Percentiles rank a stretch among this genome's conserved stretches.
Conservation (phyloP, 2,329 filamentous ascomycete species). For the Ampelomyces quisqualis region DNA sequence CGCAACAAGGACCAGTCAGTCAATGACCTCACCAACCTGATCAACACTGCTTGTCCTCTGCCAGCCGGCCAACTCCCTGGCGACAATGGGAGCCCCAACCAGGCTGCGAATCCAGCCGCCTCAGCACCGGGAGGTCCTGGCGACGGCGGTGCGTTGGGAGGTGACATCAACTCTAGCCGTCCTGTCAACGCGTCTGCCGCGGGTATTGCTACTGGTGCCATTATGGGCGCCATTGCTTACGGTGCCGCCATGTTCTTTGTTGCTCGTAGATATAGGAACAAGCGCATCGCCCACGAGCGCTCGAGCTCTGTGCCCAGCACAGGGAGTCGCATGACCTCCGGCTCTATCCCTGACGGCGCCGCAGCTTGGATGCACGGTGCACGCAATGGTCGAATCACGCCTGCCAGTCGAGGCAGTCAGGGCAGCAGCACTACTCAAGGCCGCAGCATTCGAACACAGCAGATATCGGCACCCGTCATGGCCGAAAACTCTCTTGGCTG, state of each 20-base stretch:
- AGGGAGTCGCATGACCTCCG: constrained; percentile 49
- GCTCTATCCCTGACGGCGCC: constrained; percentile 46
- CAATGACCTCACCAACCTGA: constrained; percentile 71
- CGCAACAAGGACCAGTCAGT: constrained; percentile 66
- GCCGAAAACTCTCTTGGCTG: constrained; percentile 94
- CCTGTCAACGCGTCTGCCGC: constrained; percentile 64
- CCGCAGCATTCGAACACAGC: constrained; percentile 63
- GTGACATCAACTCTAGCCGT: constrained; percentile 54
- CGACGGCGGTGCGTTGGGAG: constrained; percentile 53
- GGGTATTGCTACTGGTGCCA: constrained; percentile 73
- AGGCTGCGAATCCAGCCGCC: constrained; percentile 43
- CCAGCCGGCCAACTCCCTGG: constrained; percentile 49
- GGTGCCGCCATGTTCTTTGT: constrained; percentile 93
- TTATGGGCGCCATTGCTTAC: constrained; percentile 79
- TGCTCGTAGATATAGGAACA: constrained; percentile 85
- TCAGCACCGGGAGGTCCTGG: constrained; percentile 36
- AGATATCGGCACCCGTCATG: constrained; percentile 87
- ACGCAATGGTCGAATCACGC: constrained; percentile 41
- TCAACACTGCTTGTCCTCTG: constrained; percentile 81
- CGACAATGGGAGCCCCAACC: constrained; percentile 43
- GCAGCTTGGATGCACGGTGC: constrained; percentile 53
- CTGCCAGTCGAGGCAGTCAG: constrained; percentile 46
- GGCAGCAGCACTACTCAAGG: constrained; percentile 61
- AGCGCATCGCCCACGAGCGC: constrained; percentile 74
- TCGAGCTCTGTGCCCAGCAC: constrained; percentile 75